phyloP scores from a whole-genome alignment of 2,329 filamentous ascomycete genomes.

The Ciborinia camelliae region DNA sequence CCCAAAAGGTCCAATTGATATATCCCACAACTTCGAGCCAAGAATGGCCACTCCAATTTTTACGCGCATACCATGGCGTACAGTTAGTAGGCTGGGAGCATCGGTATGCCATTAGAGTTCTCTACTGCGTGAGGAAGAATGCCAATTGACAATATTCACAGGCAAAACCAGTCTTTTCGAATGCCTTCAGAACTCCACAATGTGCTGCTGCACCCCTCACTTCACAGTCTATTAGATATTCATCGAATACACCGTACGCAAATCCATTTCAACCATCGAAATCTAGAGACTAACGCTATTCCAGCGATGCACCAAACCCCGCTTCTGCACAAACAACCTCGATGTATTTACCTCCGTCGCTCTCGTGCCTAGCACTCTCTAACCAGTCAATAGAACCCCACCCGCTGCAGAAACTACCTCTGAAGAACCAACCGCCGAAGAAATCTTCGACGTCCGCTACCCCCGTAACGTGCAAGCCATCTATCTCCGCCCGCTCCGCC shows the following conservation, averaged over 20 bases:
- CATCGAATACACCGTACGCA: conserved; percentile 11
- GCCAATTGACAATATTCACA: conserved; percentile 18
- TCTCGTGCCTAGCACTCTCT: background rate
- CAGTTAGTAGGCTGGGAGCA: conserved; percentile 21
- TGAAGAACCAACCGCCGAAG: conserved; percentile 5
- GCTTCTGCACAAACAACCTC: background rate
- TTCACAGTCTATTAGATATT: background rate
- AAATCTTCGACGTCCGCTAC: conserved; percentile 47
- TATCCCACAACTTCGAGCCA: conserved; percentile 14
- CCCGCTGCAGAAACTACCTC: background rate
- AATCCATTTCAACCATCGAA: no score
- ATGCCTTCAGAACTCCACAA: conserved; percentile 11
- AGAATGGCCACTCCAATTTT: conserved; percentile 31
- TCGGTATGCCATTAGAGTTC: conserved; percentile 18
- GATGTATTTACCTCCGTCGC: conserved; percentile 4
- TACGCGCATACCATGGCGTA: conserved; percentile 31
- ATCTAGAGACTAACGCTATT: background rate
- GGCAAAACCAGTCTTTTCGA: conserved; percentile 23
- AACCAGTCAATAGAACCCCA: conserved; percentile 16
- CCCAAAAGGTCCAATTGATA: background rate
- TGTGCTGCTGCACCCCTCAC: conserved; percentile 7
- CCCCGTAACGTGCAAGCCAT: conserved; percentile 81
- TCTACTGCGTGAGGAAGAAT: background rate
- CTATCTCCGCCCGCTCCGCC: conserved; percentile 79
- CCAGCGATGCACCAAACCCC: conserved; percentile 1